Evolutionary conservation across 2,329 filamentous ascomycete species (phyloP).

Genomic region (Cadophora malorum): DNA sequence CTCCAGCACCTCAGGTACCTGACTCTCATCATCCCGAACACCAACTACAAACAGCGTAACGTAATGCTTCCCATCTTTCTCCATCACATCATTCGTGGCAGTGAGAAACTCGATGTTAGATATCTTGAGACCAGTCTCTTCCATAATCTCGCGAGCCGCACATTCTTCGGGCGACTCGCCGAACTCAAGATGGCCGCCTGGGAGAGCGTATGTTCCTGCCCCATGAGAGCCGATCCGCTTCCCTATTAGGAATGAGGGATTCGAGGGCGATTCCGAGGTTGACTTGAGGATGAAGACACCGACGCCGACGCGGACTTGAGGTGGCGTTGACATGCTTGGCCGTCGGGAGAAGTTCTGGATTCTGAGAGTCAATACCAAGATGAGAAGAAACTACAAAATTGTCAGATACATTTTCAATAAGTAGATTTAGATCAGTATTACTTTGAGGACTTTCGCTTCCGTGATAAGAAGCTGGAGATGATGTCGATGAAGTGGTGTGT

Average conservation of each 20-base stretch:
- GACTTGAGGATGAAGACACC: slow-evolving; percentile 35
- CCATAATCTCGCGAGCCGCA: slow-evolving; percentile 69
- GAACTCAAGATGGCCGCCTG: slow-evolving; percentile 78
- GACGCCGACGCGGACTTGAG: slow-evolving; percentile 31
- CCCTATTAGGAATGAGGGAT: slow-evolving; percentile 32
- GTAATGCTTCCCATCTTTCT: slow-evolving; percentile 69
- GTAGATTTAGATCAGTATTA: no score
- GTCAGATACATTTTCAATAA: not conserved
- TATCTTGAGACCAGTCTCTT: slow-evolving; percentile 72
- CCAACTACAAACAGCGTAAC: slow-evolving; percentile 73
- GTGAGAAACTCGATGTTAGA: slow-evolving; percentile 59
- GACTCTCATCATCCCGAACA: slow-evolving; percentile 52
- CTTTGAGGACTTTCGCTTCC: no score
- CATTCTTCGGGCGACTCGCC: slow-evolving; percentile 68
- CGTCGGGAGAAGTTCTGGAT: no score
- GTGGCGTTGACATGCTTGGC: slow-evolving; percentile 6
- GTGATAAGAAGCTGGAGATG: not conserved
- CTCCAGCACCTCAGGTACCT: slow-evolving; percentile 58
- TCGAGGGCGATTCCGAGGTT: slow-evolving; percentile 11
- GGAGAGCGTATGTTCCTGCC: slow-evolving; percentile 66
- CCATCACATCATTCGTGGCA: slow-evolving; percentile 72
- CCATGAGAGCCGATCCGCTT: slow-evolving; percentile 33
- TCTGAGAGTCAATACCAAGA: not conserved
- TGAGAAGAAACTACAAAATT: not conserved
- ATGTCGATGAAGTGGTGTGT: not conserved